phyloP scores from a whole-genome alignment of 257 asterid species.

The Cruciata laevipes region DNA sequence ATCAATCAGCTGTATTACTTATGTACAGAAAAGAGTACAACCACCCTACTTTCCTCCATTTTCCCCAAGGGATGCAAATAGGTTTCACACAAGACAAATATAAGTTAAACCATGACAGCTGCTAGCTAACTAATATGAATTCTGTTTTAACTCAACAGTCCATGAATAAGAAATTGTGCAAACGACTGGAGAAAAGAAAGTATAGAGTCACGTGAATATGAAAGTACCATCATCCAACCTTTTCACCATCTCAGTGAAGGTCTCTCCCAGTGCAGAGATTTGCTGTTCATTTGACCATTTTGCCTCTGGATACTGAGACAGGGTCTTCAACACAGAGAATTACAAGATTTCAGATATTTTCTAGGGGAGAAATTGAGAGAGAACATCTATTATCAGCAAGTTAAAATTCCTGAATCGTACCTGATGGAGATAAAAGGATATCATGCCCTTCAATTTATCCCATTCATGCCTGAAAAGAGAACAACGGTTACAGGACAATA shows the following conservation, averaged over 20 bases:
- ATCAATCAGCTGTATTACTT: background rate
- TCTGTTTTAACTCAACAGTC: background rate
- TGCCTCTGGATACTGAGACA: slow-evolving; percentile 84
- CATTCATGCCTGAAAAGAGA: slow-evolving; percentile 65
- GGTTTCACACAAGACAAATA: background rate
- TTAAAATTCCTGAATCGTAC: slow-evolving; percentile 47
- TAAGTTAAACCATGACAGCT: background rate
- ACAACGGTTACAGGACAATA: slow-evolving; percentile 21
- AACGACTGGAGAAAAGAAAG: slow-evolving; percentile 1
- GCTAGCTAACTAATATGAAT: too few relatives aligned
- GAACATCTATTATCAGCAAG: background rate
- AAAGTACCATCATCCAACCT: slow-evolving; percentile 97
- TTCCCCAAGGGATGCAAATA: slow-evolving; percentile 1
- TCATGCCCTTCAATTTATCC: slow-evolving; percentile 59
- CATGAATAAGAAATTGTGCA: background rate
- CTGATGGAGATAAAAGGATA: slow-evolving; percentile 77
- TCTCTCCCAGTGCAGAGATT: slow-evolving; percentile 63
- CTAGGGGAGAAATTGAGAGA: background rate
- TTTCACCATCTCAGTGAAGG: slow-evolving; percentile 66
- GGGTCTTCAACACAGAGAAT: slow-evolving; percentile 40
- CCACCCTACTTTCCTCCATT: background rate
- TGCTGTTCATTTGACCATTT: slow-evolving; percentile 67
- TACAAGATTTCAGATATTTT: background rate
- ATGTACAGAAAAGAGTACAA: background rate
- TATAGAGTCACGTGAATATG: slow-evolving; percentile 28